Evolutionary conservation across 768 basidiomycete species (phyloP).

Genomic region (Suillus plorans): DNA sequence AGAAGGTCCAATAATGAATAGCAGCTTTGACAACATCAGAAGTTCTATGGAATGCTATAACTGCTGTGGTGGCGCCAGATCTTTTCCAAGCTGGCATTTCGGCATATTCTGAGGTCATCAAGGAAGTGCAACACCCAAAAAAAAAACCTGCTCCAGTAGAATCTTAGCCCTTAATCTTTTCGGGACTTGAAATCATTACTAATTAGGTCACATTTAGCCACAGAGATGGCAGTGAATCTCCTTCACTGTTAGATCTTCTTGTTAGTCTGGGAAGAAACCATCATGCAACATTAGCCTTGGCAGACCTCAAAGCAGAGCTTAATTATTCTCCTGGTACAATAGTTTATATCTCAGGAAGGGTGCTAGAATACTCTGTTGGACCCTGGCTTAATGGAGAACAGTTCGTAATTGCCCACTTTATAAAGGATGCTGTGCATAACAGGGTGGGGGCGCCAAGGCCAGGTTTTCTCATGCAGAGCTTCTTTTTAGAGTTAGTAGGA

Average conservation of each 20-base stretch:
- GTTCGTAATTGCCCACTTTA: too few species aligned
- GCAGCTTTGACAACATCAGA: neutral
- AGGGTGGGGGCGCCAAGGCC: neutral
- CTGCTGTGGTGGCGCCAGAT: neutral
- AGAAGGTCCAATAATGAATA: neutral
- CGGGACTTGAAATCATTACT: constrained; percentile 3
- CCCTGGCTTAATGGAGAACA: too few species aligned
- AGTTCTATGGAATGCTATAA: neutral
- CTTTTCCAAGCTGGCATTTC: neutral
- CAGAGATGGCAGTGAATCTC: neutral
- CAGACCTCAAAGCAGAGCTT: neutral
- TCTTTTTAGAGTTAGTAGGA: neutral
- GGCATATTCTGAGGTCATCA: neutral
- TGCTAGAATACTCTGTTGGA: neutral
- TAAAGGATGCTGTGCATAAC: too few species aligned
- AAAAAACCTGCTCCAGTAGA: neutral
- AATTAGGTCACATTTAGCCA: neutral
- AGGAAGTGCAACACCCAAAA: neutral
- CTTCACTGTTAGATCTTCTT: neutral
- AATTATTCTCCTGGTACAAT: neutral
- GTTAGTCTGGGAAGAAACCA: neutral
- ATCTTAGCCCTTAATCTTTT: constrained; percentile 7
- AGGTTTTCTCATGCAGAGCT: neutral
- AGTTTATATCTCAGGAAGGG: neutral
- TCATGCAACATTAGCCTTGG: neutral